Conservation (phyloP, 257 asterid species). For the Haberlea rhodopensis region DNA sequence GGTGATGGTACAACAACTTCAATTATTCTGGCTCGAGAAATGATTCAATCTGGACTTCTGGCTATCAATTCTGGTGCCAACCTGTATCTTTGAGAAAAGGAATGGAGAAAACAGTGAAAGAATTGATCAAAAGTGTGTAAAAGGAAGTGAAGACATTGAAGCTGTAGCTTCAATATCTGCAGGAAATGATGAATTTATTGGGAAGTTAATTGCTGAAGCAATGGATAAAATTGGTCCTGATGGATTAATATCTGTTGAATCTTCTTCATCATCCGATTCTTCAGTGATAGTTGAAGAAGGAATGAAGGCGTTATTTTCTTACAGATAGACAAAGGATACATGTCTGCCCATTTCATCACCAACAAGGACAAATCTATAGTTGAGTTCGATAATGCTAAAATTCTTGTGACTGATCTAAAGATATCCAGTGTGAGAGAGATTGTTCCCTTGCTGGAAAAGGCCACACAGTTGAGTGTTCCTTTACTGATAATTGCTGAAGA, state of each 20-base stretch:
- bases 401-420: conserved; percentile 88
- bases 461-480: conserved; percentile 84
- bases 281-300: conserved; percentile 83
- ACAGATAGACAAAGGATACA: conserved; percentile 95
- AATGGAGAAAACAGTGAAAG: conserved; percentile 70
- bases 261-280: conserved; percentile 82
- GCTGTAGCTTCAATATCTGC: conserved; percentile 95
- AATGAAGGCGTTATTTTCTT: conserved; percentile 92
- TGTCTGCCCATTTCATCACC: conserved; percentile 88
- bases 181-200: conserved; percentile 86
- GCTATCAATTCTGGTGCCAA: conserved; percentile 87
- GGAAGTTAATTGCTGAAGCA: conserved; percentile 80
- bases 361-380: conserved; percentile 66
- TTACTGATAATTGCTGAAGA: conserved; percentile 89
- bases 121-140: conserved; percentile 54
- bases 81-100: conserved; percentile 74
- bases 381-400: conserved; percentile 80
- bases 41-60: conserved; percentile 70
- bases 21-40: conserved; percentile 84
- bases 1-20: conserved; percentile 99
- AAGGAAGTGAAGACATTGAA: conserved; percentile 69
- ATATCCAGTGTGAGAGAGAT: conserved; percentile 59
- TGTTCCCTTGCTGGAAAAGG: conserved; percentile 92
- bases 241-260: conserved; percentile 76
- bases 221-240: conserved; percentile 85